These are phyloP conservation scores for Boletus rex-veris DNA, from an alignment of 768 basidiomycete genomes.

Conservation along the genomic window DNA sequence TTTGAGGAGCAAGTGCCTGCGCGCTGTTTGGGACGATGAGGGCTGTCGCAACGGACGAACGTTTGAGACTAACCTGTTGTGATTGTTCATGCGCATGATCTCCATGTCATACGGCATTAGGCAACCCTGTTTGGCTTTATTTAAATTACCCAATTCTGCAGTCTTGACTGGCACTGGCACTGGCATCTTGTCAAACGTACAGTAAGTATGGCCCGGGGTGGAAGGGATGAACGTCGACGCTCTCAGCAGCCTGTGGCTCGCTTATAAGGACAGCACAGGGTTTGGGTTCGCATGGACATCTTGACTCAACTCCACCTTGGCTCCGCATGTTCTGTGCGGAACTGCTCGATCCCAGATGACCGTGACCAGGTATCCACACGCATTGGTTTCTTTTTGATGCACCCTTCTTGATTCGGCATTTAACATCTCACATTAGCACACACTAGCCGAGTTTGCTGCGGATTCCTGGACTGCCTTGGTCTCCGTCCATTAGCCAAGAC, in stretches of 20 bases:
- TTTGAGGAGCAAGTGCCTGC: not conserved
- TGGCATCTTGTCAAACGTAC: slow-evolving; percentile 11
- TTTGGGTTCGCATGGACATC: not conserved
- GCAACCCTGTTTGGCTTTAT: slow-evolving; percentile 28
- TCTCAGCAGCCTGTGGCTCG: not conserved
- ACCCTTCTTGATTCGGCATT: not conserved
- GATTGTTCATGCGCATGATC: slow-evolving; percentile 4
- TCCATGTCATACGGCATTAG: slow-evolving; percentile 15
- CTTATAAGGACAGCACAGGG: not conserved
- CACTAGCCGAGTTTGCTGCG: not conserved
- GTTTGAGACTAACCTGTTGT: slow-evolving; percentile 21
- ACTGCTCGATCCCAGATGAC: too few species aligned
- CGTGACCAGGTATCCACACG: too few species aligned
- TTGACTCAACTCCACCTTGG: not conserved
- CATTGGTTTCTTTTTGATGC: not conserved
- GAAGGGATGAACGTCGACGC: too few species aligned
- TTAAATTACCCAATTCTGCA: slow-evolving; percentile 16
- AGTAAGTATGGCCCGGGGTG: too few species aligned
- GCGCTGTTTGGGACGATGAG: slow-evolving; percentile 3
- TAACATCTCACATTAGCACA: too few species aligned
- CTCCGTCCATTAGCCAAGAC: not conserved
- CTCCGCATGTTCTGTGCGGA: not conserved
- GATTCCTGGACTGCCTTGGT: not conserved
- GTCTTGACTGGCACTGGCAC: slow-evolving; percentile 14
- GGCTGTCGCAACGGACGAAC: not conserved